phyloP scores from a whole-genome alignment of 768 basidiomycete species.

The Crucibulum laeve region DNA sequence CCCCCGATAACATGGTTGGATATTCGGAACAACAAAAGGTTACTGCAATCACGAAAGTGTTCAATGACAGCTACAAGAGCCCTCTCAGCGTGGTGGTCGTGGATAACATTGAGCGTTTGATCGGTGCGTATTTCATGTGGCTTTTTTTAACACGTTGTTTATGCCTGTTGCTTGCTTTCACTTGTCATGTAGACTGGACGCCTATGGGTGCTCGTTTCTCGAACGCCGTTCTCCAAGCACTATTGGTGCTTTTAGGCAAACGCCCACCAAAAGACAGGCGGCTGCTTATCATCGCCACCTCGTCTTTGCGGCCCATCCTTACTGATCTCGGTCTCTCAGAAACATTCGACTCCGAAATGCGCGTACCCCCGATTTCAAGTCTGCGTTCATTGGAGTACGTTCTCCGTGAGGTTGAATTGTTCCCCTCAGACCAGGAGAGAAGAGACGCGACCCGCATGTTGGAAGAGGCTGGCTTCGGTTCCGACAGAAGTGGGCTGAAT shows the following conservation, averaged over 20 bases:
- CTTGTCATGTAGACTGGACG: constrained; percentile 71
- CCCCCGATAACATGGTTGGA: constrained; percentile 96
- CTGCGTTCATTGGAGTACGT: constrained; percentile 72
- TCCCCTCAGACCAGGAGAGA: constrained; percentile 52
- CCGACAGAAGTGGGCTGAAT: constrained; percentile 39
- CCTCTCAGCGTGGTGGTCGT: constrained; percentile 94
- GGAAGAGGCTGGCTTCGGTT: constrained; percentile 65
- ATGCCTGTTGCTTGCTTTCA: not conserved
- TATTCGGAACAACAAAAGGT: constrained; percentile 93
- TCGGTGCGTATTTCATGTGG: constrained; percentile 51
- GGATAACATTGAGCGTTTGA: constrained; percentile 88
- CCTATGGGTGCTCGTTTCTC: constrained; percentile 97
- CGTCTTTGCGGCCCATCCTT: constrained; percentile 82
- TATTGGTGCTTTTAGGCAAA: constrained; percentile 83
- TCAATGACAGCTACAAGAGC: constrained; percentile 95
- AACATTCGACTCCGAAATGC: constrained; percentile 82
- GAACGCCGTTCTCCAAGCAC: constrained; percentile 85
- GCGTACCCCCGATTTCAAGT: constrained; percentile 76
- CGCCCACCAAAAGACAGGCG: constrained; percentile 95
- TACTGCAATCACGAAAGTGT: constrained; percentile 85
- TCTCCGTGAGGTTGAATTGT: constrained; percentile 75
- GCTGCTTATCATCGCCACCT: constrained; percentile 87
- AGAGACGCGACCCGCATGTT: constrained; percentile 61
- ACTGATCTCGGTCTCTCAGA: constrained; percentile 87
- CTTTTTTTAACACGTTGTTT: not conserved